A percentile compares a stretch with the other conserved stretches of the same genome.
Conservation (phyloP, 768 basidiomycete genomes). For the Agrocybe praecox region DNA sequence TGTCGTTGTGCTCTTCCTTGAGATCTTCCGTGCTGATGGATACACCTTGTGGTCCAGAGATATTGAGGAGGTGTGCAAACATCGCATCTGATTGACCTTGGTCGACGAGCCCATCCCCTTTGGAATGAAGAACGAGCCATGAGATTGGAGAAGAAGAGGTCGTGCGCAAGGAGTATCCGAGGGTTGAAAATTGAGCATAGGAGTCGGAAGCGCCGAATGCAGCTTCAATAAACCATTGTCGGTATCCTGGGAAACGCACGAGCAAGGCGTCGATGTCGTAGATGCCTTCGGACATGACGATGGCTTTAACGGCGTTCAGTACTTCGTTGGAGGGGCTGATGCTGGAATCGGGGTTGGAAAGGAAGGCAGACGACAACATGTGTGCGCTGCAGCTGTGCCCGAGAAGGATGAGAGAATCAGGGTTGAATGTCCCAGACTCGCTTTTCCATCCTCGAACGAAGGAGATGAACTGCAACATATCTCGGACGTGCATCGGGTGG, state of each 20-base stretch:
- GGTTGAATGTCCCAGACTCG: conserved; percentile 38
- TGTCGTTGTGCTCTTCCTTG: conserved; percentile 54
- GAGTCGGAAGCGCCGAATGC: conserved; percentile 57
- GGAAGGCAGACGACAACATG: conserved; percentile 72
- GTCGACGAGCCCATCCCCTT: conserved; percentile 71
- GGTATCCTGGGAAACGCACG: conserved; percentile 66
- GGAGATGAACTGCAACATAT: conserved; percentile 61
- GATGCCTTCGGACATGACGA: conserved; percentile 76
- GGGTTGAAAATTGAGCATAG: conserved; percentile 52
- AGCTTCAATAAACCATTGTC: conserved; percentile 65
- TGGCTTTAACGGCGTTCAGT: conserved; percentile 47
- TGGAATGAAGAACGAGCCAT: conserved; percentile 81
- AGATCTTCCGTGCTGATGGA: conserved; percentile 40
- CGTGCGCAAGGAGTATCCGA: conserved; percentile 35
- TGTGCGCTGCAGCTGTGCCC: conserved; percentile 87
- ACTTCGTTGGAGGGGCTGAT: conserved; percentile 48
- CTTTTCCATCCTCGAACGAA: conserved; percentile 55
- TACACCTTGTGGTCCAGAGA: conserved; percentile 27
- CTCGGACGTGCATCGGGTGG: conserved; percentile 75
- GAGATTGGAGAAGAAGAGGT: conserved; percentile 29
- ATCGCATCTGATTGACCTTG: conserved; percentile 61
- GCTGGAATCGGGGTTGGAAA: conserved; percentile 44
- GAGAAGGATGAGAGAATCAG: conserved; percentile 53
- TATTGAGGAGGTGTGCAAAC: conserved; percentile 48
- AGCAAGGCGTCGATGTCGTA: conserved; percentile 74